A percentile compares a stretch with the other conserved stretches of the same genome.
phyloP scores from a whole-genome alignment of 2,329 filamentous ascomycete species.

The Verticillium zaregamsianum region DNA sequence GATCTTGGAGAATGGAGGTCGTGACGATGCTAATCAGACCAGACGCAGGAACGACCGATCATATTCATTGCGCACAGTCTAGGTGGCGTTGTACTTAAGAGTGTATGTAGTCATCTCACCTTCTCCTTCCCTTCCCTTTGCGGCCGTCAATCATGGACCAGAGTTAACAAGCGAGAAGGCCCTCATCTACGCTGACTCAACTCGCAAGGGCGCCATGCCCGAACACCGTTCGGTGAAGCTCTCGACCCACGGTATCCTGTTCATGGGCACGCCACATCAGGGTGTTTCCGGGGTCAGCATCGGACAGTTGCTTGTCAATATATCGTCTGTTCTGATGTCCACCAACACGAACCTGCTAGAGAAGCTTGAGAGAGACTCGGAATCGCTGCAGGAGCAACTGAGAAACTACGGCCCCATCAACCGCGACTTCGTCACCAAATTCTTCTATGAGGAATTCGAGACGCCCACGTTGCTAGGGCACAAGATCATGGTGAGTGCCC shows the following conservation, averaged over 20 bases:
- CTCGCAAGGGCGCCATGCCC: background rate
- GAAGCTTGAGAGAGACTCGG: slow-evolving; percentile 17
- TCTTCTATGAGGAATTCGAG: slow-evolving; percentile 24
- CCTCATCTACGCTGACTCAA: background rate
- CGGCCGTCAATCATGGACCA: no score
- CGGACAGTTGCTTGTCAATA: background rate
- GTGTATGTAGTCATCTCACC: background rate
- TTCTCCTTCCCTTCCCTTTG: no score
- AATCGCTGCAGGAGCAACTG: slow-evolving; percentile 29
- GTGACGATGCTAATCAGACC: background rate
- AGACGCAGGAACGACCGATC: background rate
- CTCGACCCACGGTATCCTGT: background rate
- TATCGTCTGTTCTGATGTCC: no score
- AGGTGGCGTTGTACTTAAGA: background rate
- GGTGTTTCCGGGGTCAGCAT: no score
- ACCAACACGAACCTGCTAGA: no score
- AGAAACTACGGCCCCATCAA: slow-evolving; percentile 28
- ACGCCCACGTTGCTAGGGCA: slow-evolving; percentile 19
- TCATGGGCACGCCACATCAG: background rate
- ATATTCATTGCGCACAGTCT: background rate
- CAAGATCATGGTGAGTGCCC: slow-evolving; percentile 19
- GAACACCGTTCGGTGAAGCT: background rate
- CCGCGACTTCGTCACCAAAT: slow-evolving; percentile 28
- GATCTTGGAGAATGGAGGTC: background rate
- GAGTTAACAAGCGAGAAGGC: background rate